Base-by-base conservation (phyloP, 345 rosid genomes). In the Linum lewisii region DNA sequence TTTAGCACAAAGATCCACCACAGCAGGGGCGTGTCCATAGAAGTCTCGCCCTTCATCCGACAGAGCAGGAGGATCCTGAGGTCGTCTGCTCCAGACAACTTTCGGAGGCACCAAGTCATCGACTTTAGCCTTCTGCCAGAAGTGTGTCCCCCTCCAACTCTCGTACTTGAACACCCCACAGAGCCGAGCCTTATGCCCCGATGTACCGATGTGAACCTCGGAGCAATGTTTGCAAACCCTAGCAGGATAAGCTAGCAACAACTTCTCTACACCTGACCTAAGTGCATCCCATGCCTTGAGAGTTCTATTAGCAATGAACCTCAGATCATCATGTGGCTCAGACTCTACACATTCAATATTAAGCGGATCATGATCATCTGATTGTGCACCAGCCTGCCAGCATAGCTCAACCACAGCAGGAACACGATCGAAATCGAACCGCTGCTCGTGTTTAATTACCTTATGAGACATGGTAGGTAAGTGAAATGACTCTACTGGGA, bases 11-110 rank as follows among this genome's bases (percentile, higher is more conserved):
- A 93, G 72, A 69, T 84, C 88, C 63, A 89, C 84, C 6, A 85
- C 76, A 0, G 91, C 89, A 2, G 95, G 99, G 29, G 93, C 87
- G 61, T 81, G 99, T 47, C 99, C 99, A 54, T 86, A 93, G 72
- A 72, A 89, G 24, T 63, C 68, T 54, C 87, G 64, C 24, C 89
- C 80, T 71, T 86, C 81, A 3, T 92, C 68, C 61, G 76, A 62
- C 60, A 88, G 93, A 63, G 86, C 77, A 9, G 64, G 64, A 5
- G 97, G 89, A 73, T 92, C 97, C 58, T 86, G 95, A 68, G 87
- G 83, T 66, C 97, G 77, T 32, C 73, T 62, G 62, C 78, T 59
- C 98, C 97, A 92, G 57, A 86, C 93, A 20, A 79, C 76, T 76
- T 83, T 88, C 24, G 66, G 85, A 23, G 95, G 94, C 29, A 89